These are phyloP conservation scores for Singerocomus inundabilis DNA, from an alignment of 1,284 basidiomycete species.

Conservation along the genomic window DNA sequence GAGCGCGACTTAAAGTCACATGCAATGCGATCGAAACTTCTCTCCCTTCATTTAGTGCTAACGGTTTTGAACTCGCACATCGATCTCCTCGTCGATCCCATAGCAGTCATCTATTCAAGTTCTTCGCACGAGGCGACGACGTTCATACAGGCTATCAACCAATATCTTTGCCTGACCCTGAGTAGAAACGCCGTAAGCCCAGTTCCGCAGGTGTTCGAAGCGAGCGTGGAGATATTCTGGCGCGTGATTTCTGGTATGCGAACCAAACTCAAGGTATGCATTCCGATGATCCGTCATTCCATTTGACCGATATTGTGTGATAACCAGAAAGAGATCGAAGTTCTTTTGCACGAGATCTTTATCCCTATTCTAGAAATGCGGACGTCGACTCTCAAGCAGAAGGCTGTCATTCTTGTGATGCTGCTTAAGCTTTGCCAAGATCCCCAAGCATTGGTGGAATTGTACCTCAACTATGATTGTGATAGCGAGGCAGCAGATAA, in stretches of 20 bases:
- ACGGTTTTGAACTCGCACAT: constrained; percentile 92
- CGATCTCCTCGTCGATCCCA: constrained; percentile 82
- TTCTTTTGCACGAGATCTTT: constrained; percentile 97
- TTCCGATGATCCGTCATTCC: not conserved
- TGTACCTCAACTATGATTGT: constrained; percentile 98
- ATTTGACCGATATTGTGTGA: constrained; percentile 2
- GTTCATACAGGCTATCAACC: constrained; percentile 90
- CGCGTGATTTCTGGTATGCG: constrained; percentile 91
- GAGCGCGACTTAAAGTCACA: constrained; percentile 93
- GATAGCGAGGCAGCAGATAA: constrained; percentile 91
- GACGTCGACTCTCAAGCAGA: constrained; percentile 93
- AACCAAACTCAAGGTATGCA: constrained; percentile 85
- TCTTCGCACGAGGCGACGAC: constrained; percentile 82
- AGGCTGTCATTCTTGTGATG: constrained; percentile 87
- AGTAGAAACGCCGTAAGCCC: constrained; percentile 96
- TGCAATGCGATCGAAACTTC: constrained; percentile 92
- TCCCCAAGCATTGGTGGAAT: constrained; percentile 93
- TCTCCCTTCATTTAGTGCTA: constrained; percentile 90
- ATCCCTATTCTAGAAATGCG: constrained; percentile 99
- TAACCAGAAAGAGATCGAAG: constrained; percentile 95
- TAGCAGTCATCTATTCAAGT: constrained; percentile 85
- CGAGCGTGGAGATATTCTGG: constrained; percentile 99
- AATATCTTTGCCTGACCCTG: constrained; percentile 91
- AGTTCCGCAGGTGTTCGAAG: constrained; percentile 96
- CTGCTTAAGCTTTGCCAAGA: constrained; percentile 87